These are phyloP conservation scores for Suillus sp. DNA, from an alignment of 768 basidiomycete genomes.

Conservation along the genomic window DNA sequence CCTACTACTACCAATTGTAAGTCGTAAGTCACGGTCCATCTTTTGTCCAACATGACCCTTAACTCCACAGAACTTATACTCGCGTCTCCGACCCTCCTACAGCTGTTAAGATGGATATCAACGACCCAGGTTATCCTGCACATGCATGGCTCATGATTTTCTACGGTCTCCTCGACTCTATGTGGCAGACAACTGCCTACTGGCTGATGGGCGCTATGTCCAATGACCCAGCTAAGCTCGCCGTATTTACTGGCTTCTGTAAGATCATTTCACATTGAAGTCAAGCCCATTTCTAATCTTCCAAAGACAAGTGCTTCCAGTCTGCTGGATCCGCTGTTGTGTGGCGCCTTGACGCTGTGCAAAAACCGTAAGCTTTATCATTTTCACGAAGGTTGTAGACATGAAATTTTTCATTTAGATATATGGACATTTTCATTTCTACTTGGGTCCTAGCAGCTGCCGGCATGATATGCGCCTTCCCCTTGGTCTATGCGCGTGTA, in stretches of 20 bases:
- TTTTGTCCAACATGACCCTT: neutral
- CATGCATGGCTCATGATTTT: slow-evolving; percentile 67
- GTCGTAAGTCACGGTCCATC: slow-evolving; percentile 21
- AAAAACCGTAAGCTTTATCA: slow-evolving; percentile 50
- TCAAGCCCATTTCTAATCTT: neutral
- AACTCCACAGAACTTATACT: slow-evolving; percentile 52
- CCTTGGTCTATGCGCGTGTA: slow-evolving; percentile 68
- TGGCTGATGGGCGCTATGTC: slow-evolving; percentile 89
- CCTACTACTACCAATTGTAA: slow-evolving; percentile 73
- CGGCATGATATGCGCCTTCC: slow-evolving; percentile 62
- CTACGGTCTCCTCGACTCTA: slow-evolving; percentile 75
- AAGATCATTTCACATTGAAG: slow-evolving; percentile 29
- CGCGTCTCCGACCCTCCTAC: slow-evolving; percentile 46
- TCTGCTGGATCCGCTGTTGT: slow-evolving; percentile 66
- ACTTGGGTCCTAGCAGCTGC: slow-evolving; percentile 66
- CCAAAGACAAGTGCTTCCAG: slow-evolving; percentile 65
- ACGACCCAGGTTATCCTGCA: slow-evolving; percentile 53
- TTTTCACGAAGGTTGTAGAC: slow-evolving; percentile 15
- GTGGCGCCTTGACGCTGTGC: slow-evolving; percentile 65
- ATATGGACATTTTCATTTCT: slow-evolving; percentile 68
- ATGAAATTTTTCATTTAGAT: slow-evolving; percentile 30
- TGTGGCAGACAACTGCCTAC: slow-evolving; percentile 85
- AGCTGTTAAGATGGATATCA: slow-evolving; percentile 58
- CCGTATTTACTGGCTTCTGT: slow-evolving; percentile 84
- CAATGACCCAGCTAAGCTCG: slow-evolving; percentile 78